Conservation (phyloP, 192 early-diverging fungal species). For the Coemansia sp. region DNA sequence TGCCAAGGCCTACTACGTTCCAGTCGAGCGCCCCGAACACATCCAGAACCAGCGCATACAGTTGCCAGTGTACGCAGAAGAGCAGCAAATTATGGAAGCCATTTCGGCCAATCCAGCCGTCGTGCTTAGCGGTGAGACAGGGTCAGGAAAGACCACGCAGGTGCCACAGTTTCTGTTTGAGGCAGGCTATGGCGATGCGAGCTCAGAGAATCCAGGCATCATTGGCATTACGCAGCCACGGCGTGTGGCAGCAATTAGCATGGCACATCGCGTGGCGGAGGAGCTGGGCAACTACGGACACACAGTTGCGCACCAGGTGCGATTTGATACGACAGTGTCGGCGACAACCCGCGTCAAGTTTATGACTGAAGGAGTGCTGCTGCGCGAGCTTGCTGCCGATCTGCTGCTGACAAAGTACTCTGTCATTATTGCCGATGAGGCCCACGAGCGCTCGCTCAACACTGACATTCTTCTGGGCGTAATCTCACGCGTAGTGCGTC, state of each 20-base stretch:
- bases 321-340: conserved; percentile 85
- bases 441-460: conserved; percentile 96
- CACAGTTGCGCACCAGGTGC: conserved; percentile 68
- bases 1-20: conserved; percentile 64
- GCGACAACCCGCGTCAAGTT: conserved; percentile 89
- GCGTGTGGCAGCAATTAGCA: conserved; percentile 93
- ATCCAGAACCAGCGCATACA: conserved; percentile 74
- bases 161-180: conserved; percentile 98
- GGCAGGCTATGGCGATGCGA: conserved; percentile 91
- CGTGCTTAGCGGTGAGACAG: conserved; percentile 97
- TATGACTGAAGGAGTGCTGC: conserved; percentile 99
- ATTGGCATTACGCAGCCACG: conserved; percentile 98
- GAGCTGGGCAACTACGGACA: conserved; percentile 78
- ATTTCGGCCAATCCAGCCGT: conserved; percentile 82
- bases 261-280: conserved; percentile 91
- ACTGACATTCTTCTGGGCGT: conserved; percentile 98
- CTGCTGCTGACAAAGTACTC: conserved; percentile 91
- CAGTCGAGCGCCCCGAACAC: conserved; percentile 69
- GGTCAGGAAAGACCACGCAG: conserved; percentile 95
- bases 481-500: conserved; percentile 80
- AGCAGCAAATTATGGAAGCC: conserved; percentile 98
- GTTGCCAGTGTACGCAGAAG: conserved; percentile 90
- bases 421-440: conserved; percentile 96
- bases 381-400: conserved; percentile 88
- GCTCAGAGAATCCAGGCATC: conserved; percentile 78